phyloP scores from a whole-genome alignment of 768 basidiomycete genomes.

The Nidularia sp. region DNA sequence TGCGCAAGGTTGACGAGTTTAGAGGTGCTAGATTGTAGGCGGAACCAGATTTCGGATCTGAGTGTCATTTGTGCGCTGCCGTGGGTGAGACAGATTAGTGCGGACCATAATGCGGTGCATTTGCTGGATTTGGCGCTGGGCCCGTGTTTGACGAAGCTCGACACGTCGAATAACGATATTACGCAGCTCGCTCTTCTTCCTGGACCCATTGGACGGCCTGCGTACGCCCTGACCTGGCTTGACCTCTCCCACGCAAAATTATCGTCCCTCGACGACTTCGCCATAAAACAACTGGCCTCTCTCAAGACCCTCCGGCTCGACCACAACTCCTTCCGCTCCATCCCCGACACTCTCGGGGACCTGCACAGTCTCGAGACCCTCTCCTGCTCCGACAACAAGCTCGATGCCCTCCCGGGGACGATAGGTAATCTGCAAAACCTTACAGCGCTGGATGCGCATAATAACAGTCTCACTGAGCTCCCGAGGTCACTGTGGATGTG shows the following conservation, averaged over 20 bases:
- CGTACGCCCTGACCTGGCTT: slow-evolving; percentile 68
- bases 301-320: slow-evolving; percentile 74
- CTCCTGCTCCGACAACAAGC: slow-evolving; percentile 85
- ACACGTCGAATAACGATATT: slow-evolving; percentile 87
- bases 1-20: slow-evolving; percentile 56
- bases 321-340: slow-evolving; percentile 78
- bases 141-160: slow-evolving; percentile 57
- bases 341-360: slow-evolving; percentile 79
- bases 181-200: slow-evolving; percentile 66
- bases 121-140: slow-evolving; percentile 78
- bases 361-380: slow-evolving; percentile 67
- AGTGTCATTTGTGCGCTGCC: slow-evolving; percentile 66
- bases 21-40: slow-evolving; percentile 72
- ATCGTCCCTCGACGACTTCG: slow-evolving; percentile 72
- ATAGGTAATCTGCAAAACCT: slow-evolving; percentile 77
- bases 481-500: slow-evolving; percentile 87
- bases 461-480: slow-evolving; percentile 79
- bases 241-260: slow-evolving; percentile 89
- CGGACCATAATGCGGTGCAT: slow-evolving; percentile 84
- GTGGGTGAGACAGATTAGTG: slow-evolving; percentile 58
- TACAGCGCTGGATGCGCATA: slow-evolving; percentile 79
- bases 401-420: slow-evolving; percentile 68
- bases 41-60: slow-evolving; percentile 81
- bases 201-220: slow-evolving; percentile 33
- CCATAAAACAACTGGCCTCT: slow-evolving; percentile 67